Conservation (phyloP, 1,284 basidiomycete species). For the Meripilus lineatus region DNA sequence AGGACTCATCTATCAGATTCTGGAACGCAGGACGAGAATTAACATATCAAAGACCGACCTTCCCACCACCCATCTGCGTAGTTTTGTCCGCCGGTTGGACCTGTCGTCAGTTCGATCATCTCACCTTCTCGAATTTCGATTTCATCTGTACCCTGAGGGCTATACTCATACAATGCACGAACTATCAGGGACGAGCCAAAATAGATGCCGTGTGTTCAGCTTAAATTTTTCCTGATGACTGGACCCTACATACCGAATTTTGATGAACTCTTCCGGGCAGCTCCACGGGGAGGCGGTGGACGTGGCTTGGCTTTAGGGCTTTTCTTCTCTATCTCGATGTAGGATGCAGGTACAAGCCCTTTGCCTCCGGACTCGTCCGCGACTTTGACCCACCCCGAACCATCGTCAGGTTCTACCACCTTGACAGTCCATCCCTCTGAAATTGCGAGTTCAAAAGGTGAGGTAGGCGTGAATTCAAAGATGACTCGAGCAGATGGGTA, state of each 20-base stretch:
- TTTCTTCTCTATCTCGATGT: conserved; percentile 48
- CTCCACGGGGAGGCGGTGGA: conserved; percentile 8
- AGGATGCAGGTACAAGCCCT: conserved; percentile 77
- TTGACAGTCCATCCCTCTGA: conserved; percentile 57
- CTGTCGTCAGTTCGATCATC: conserved; percentile 57
- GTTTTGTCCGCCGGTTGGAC: conserved; percentile 52
- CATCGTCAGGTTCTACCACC: conserved; percentile 73
- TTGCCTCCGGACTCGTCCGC: conserved; percentile 47
- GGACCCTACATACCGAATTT: conserved; percentile 38
- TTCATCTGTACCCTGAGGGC: conserved; percentile 65
- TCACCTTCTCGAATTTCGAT: conserved; percentile 60
- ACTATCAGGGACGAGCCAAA: conserved; percentile 40
- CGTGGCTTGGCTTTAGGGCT: conserved; percentile 15
- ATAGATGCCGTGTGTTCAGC: too few relatives aligned
- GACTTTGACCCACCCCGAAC: conserved; percentile 84
- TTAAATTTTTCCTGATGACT: too few relatives aligned
- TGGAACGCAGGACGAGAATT: conserved; percentile 1
- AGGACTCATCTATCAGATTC: conserved; percentile 12
- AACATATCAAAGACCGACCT: conserved; percentile 43
- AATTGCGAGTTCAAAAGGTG: conserved; percentile 69
- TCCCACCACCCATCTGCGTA: conserved; percentile 82
- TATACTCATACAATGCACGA: conserved; percentile 66
- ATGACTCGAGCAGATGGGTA: conserved; percentile 52
- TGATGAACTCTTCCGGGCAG: conserved; percentile 29
- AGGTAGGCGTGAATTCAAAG: conserved; percentile 68